Evolutionary conservation across 2,329 filamentous ascomycete genomes (phyloP), one percentile per base, ranked within the genome.

Genomic region (Aspergillus sp.): DNA sequence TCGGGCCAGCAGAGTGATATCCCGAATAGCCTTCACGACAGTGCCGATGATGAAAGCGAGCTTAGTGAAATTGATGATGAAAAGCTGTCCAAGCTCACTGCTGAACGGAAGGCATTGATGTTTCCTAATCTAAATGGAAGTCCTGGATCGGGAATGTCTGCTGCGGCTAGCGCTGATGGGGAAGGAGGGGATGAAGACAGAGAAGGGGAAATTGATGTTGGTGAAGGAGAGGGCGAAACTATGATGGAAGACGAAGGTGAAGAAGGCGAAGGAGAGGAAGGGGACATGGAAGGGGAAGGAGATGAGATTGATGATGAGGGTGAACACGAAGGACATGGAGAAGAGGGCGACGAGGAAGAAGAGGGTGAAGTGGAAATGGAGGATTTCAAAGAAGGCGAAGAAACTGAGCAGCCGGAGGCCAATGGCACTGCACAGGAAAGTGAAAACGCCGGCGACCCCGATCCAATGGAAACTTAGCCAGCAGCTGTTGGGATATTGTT

Each of bases 21-120:
- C 5, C 73, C 75, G 0, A 78, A 76, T 5, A 87, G 79, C 46
- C 66, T 82, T 6, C 78, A 83, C 47, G 81, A 85, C 47, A 83
- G 77, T 33, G 82, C 79, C 0, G 82, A 86, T 49, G 81, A 85
- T 43, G 83, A 86, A 61, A 86, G 82, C 56, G 83, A 86, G 49
- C 69, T 86, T 0, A 86, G 81, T 41, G 83, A 86, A 48, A 76
- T 82, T 7, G 64, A 67, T 36, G 65, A 65, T n/a, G 57, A 61
- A 32, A 62, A 58, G 33, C 46, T 61, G 4, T 51, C 57, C 11
- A 65, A 56, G 13, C 52, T 61, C n/a, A 47, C 52, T 13, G 40
- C 33, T 1, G 56, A 58, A 27, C 49, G 50, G 7, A 58, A 56
- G 31, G 35, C 48, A 9, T 37, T 57, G 10, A 12, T 7, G 26